phyloP scores from a whole-genome alignment of 768 basidiomycete genomes.

The Hygrocybe punicea region DNA sequence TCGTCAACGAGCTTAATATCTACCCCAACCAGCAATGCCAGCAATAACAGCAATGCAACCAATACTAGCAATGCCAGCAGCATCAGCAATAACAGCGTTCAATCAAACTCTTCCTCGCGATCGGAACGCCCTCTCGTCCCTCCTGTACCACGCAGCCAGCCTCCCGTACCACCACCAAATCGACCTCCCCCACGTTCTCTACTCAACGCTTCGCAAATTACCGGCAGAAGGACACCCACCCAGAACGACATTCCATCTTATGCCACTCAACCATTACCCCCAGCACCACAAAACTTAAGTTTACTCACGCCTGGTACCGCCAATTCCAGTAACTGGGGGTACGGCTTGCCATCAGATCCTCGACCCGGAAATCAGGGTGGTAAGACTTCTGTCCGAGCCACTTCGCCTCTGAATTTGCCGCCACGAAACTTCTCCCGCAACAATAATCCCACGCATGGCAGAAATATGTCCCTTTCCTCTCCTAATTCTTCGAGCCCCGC shows the following conservation, averaged over 20 bases:
- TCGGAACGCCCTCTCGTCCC: conserved; percentile 62
- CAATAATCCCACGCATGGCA: conserved; percentile 40
- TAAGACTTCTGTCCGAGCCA: conserved; percentile 41
- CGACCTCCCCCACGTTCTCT: conserved; percentile 37
- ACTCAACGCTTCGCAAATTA: conserved; percentile 27
- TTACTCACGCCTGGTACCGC: conserved; percentile 45
- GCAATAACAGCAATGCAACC: conserved; percentile 15
- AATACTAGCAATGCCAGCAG: conserved; percentile 31
- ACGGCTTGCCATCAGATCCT: conserved; percentile 61
- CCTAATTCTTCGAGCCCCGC: conserved; percentile 36
- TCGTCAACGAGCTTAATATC: conserved; percentile 25
- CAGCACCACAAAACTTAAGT: conserved; percentile 37
- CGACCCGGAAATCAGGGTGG: conserved; percentile 50
- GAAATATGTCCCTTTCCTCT: conserved; percentile 52
- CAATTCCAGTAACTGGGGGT: conserved; percentile 39
- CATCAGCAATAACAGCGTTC: conserved; percentile 15
- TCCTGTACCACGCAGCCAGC: conserved; percentile 65
- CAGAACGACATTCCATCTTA: conserved; percentile 52
- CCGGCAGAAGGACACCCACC: conserved; percentile 54
- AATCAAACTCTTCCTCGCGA: conserved; percentile 36
- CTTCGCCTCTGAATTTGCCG: conserved; percentile 39
- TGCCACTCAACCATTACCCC: conserved; percentile 41
- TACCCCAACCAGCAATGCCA: conserved; percentile 27
- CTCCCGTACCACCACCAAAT: conserved; percentile 48
- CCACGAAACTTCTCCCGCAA: conserved; percentile 32